Evolutionary conservation across 202 grass and related monocot genomes (phyloP).

Genomic region (Panicum hallii): DNA sequence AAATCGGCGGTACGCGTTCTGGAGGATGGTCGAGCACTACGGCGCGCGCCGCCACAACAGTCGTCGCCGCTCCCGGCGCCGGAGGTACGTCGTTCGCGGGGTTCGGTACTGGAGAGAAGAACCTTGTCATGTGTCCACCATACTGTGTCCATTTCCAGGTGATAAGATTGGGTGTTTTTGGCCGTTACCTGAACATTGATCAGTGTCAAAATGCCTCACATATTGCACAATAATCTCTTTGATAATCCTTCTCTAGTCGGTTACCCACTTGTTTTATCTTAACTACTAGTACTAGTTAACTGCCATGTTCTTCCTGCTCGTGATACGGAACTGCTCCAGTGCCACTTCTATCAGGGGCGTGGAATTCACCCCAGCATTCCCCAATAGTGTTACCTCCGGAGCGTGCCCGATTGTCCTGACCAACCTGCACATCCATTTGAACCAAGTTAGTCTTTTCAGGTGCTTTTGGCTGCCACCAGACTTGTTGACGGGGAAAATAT

Average conservation of each 20-base stretch:
- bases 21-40: not conserved
- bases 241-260: not conserved
- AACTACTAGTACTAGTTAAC: not conserved
- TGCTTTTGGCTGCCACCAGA: not conserved
- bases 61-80: not conserved
- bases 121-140: not conserved
- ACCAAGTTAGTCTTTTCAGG: not conserved
- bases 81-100: conserved; percentile 1
- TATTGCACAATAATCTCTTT: not conserved
- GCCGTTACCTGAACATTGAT: not conserved
- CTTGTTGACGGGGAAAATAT: not conserved
- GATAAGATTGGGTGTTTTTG: not conserved
- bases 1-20: not conserved
- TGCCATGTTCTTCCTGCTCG: not conserved
- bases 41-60: not conserved
- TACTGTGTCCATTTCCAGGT: not conserved
- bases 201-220: not conserved
- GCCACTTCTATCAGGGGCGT: not conserved
- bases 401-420: not conserved
- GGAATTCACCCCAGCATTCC: not conserved
- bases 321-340: not conserved
- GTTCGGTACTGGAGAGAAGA: not conserved
- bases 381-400: not conserved
- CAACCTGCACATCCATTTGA: not conserved
- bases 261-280: not conserved